Conservation (phyloP, 768 basidiomycete genomes). For the Hygrocybe coccinea region DNA sequence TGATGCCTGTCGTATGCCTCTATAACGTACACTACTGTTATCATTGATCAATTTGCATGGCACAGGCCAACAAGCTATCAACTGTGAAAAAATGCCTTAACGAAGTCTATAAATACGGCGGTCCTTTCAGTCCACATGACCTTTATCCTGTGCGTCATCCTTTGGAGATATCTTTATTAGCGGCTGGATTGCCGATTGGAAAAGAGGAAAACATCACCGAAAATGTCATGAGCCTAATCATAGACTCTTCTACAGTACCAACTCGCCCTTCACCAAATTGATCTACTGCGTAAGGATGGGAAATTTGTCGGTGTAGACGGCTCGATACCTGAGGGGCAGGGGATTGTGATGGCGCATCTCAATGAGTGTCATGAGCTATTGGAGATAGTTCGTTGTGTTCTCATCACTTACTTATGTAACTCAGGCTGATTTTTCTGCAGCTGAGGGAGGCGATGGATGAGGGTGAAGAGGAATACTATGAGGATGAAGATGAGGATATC, state of each 20-base stretch:
- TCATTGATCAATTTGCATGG: not conserved
- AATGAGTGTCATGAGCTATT: slow-evolving; percentile 95
- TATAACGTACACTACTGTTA: not conserved
- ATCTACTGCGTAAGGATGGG: slow-evolving; percentile 87
- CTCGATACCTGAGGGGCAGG: slow-evolving; percentile 90
- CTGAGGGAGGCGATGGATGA: slow-evolving; percentile 82
- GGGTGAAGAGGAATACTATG: slow-evolving; percentile 52
- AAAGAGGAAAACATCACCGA: no score
- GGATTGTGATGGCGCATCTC: slow-evolving; percentile 90
- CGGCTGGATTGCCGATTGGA: no score
- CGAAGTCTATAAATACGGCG: slow-evolving; percentile 92
- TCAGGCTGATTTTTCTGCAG: slow-evolving; percentile 30
- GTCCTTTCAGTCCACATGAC: slow-evolving; percentile 86
- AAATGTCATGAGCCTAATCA: not conserved
- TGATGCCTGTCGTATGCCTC: slow-evolving; percentile 81
- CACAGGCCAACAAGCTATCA: slow-evolving; percentile 89
- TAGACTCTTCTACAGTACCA: slow-evolving; percentile 61
- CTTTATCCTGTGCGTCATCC: slow-evolving; percentile 74
- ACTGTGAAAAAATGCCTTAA: slow-evolving; percentile 97
- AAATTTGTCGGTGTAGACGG: slow-evolving; percentile 89
- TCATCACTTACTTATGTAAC: not conserved
- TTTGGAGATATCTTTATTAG: not conserved
- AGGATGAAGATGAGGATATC: slow-evolving; percentile 47
- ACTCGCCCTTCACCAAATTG: slow-evolving; percentile 91
- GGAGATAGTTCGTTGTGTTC: slow-evolving; percentile 65